Conservation (phyloP, 257 asterid genomes). For the Scutellaria minor region DNA sequence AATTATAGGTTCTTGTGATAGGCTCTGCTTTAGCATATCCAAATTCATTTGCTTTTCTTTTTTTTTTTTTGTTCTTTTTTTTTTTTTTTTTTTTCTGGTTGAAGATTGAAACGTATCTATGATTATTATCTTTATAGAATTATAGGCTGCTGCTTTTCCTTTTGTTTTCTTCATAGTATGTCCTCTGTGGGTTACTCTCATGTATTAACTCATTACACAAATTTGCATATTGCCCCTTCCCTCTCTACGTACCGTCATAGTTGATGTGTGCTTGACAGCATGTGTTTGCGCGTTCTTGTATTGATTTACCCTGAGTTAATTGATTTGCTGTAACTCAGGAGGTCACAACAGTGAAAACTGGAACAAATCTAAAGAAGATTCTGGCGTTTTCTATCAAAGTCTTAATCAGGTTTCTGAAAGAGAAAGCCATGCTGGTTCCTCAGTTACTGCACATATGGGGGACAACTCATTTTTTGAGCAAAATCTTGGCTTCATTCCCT, state of each 20-base stretch:
- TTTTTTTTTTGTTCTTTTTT: background rate
- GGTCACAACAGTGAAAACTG: slow-evolving; percentile 41
- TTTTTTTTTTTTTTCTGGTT: slow-evolving; percentile 10
- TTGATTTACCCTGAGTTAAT: background rate
- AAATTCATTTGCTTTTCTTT: background rate
- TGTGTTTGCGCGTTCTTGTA: background rate
- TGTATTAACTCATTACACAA: background rate
- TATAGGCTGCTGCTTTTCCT: background rate
- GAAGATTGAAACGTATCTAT: background rate
- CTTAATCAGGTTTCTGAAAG: slow-evolving; percentile 44
- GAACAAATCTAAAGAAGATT: slow-evolving; percentile 44
- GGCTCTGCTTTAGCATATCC: slow-evolving; percentile 1
- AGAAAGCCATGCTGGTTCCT: slow-evolving; percentile 41
- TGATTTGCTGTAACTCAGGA: slow-evolving; percentile 46
- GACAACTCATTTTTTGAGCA: slow-evolving; percentile 48
- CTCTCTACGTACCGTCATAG: background rate
- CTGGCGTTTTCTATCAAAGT: slow-evolving; percentile 44
- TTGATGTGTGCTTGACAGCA: background rate
- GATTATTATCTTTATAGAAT: too few species aligned
- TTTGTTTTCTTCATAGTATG: background rate
- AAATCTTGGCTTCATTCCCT: slow-evolving; percentile 46
- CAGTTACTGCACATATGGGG: slow-evolving; percentile 42
- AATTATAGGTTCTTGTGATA: background rate
- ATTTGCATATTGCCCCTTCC: background rate
- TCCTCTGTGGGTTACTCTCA: background rate